Conservation (phyloP, 371 early-diverging fungal species). For the Mucor irregularis region DNA sequence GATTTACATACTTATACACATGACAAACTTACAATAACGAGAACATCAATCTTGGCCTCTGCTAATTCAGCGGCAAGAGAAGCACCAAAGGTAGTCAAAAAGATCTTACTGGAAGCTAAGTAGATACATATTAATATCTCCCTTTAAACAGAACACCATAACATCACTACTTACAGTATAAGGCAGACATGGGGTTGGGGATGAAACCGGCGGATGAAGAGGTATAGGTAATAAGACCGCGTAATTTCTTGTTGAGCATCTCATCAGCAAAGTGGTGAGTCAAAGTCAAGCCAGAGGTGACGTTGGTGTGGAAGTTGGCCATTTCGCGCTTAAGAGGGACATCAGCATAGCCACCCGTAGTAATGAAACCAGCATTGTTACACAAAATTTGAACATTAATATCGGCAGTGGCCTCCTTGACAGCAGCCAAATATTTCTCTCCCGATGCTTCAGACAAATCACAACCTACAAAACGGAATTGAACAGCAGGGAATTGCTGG, state of each 20-base stretch:
- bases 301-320: slow-evolving; percentile 60
- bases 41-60: slow-evolving; percentile 59
- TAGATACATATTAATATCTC: background rate
- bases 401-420: slow-evolving; percentile 47
- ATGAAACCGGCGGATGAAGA: slow-evolving; percentile 62
- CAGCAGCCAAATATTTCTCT: slow-evolving; percentile 40
- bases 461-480: slow-evolving; percentile 58
- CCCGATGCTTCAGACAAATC: slow-evolving; percentile 48
- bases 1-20: background rate
- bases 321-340: slow-evolving; percentile 39
- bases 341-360: slow-evolving; percentile 56
- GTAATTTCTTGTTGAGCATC: slow-evolving; percentile 42
- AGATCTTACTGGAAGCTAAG: slow-evolving; percentile 58
- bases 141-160: background rate
- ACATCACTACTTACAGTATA: slow-evolving; percentile 46
- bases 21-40: slow-evolving; percentile 49
- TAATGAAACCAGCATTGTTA: slow-evolving; percentile 69
- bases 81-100: slow-evolving; percentile 61
- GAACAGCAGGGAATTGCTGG: slow-evolving; percentile 40
- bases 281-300: slow-evolving; percentile 46
- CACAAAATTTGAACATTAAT: slow-evolving; percentile 58
- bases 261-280: slow-evolving; percentile 58
- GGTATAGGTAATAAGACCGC: slow-evolving; percentile 59
- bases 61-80: slow-evolving; percentile 58
- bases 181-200: slow-evolving; percentile 57